Evolutionary conservation across 495 filamentous ascomycete species (phyloP).

Genomic region (Talaromyces adpressus): DNA sequence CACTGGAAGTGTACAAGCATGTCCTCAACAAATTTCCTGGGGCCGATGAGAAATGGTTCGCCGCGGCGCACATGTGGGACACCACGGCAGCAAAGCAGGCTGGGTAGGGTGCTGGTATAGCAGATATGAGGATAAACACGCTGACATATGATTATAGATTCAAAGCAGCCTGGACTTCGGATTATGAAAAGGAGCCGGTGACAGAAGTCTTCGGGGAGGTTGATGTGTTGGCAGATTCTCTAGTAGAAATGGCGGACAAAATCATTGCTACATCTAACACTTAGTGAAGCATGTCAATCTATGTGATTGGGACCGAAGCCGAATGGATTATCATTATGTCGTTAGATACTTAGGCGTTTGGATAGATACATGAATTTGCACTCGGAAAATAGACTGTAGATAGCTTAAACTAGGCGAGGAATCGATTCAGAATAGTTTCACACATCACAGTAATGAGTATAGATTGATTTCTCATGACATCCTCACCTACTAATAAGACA

Average conservation of each 20-base stretch:
- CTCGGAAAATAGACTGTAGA: too few relatives aligned
- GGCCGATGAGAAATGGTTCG: conserved; percentile 25
- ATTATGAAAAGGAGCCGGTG: conserved; percentile 29
- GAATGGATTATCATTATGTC: too few relatives aligned
- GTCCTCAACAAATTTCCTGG: conserved; percentile 13
- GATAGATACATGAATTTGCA: too few relatives aligned
- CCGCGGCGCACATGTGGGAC: conserved; percentile 37
- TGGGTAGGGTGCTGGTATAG: too few relatives aligned
- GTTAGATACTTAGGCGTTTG: too few relatives aligned
- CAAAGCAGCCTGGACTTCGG: conserved; percentile 26
- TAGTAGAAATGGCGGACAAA: conserved; percentile 33
- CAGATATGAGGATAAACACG: neutral
- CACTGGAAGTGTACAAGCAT: conserved; percentile 23
- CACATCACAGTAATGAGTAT: too few relatives aligned
- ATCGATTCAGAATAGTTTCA: too few relatives aligned
- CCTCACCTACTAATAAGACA: too few relatives aligned
- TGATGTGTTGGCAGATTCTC: conserved; percentile 31
- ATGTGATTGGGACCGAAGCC: too few relatives aligned
- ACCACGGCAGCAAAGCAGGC: conserved; percentile 26
- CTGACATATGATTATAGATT: conserved; percentile 18
- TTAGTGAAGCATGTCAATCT: neutral
- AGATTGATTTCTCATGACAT: too few relatives aligned
- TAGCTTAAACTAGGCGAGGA: too few relatives aligned
- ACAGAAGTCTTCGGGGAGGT: conserved; percentile 29
- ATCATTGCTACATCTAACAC: conserved; percentile 22